Conservation (phyloP, 768 basidiomycete species). For the Crepidotus variabilis region DNA sequence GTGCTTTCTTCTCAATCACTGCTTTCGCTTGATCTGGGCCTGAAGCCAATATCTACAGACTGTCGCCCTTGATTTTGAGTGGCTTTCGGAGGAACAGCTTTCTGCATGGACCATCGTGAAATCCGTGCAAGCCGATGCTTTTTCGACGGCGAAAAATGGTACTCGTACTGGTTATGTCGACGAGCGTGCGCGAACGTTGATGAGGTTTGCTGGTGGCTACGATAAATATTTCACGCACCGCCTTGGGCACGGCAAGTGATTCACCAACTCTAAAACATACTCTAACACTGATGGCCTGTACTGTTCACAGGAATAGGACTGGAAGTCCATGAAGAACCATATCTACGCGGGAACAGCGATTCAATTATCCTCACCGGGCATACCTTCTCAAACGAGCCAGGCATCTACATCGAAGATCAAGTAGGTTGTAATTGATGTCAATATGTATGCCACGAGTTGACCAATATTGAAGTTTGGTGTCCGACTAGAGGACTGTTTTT, state of each 20-base stretch:
- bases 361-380: conserved; percentile 59
- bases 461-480: conserved; percentile 55
- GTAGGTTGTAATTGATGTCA: conserved; percentile 17
- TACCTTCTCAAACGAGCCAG: conserved; percentile 82
- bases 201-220: conserved; percentile 36
- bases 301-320: conserved; percentile 66
- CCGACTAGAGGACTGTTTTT: conserved; percentile 82
- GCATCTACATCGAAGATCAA: conserved; percentile 67
- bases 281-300: background rate
- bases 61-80: conserved; percentile 56
- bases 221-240: conserved; percentile 74
- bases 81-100: conserved; percentile 49
- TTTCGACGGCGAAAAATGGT: conserved; percentile 43
- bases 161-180: conserved; percentile 55
- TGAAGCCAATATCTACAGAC: conserved; percentile 36
- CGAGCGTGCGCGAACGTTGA: conserved; percentile 49
- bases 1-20: background rate
- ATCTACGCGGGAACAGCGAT: conserved; percentile 67
- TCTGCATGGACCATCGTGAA: conserved; percentile 65
- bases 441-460: background rate
- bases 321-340: conserved; percentile 80
- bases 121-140: conserved; percentile 56
- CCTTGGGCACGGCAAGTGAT: conserved; percentile 65
- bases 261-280: background rate
- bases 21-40: background rate